These are phyloP conservation scores for Dichomitus squalens DNA, from an alignment of 1,284 basidiomycete genomes.

Conservation along the genomic window DNA sequence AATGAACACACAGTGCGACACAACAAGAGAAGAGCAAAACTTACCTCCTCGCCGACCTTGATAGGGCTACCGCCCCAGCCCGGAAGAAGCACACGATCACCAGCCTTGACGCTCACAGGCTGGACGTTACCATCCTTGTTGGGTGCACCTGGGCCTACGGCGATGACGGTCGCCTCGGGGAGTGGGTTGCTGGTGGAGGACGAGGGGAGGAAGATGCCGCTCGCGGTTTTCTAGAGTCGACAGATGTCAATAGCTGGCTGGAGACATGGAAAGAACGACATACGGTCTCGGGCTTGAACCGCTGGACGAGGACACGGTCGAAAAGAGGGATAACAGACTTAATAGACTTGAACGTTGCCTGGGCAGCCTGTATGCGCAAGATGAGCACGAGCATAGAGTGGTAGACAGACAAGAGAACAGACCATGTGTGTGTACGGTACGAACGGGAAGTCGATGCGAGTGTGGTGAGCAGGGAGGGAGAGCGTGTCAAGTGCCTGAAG, in stretches of 20 bases:
- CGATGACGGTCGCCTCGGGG: constrained; percentile 96
- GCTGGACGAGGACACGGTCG: constrained; percentile 96
- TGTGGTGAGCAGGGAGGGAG: not conserved
- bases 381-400: not conserved
- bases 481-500: constrained; percentile 7
- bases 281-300: constrained; percentile 93
- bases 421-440: constrained; percentile 18
- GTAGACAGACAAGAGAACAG: not conserved
- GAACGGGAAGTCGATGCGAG: not conserved
- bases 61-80: constrained; percentile 96
- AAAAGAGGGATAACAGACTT: constrained; percentile 89
- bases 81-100: constrained; percentile 92
- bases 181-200: constrained; percentile 83
- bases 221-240: constrained; percentile 87
- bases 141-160: constrained; percentile 90
- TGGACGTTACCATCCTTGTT: constrained; percentile 83
- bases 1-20: too few relatives aligned
- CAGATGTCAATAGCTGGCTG: not conserved
- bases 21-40: constrained; percentile 33
- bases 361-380: constrained; percentile 55
- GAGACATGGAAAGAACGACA: constrained; percentile 29
- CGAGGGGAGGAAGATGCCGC: constrained; percentile 93
- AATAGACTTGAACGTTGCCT: constrained; percentile 93
- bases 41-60: constrained; percentile 95
- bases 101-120: constrained; percentile 83